A percentile compares a stretch with the other conserved stretches of the same genome.
Evolutionary conservation across 495 filamentous ascomycete species (phyloP).

Genomic region (Penicillium arizonense): DNA sequence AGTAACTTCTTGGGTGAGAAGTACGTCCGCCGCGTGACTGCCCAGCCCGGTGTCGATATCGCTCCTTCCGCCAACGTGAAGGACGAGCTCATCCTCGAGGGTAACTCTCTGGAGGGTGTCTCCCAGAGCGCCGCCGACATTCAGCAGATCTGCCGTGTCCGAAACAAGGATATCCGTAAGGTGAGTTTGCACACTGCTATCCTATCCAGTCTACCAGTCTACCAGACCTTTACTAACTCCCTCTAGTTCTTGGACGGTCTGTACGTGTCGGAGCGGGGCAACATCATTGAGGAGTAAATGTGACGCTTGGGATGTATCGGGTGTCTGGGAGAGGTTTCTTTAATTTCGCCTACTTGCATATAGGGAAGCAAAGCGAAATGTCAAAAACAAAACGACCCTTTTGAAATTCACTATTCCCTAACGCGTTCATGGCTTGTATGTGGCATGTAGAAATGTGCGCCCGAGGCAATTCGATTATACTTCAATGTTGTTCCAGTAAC

Average conservation of each 20-base stretch:
- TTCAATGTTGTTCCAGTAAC: neutral
- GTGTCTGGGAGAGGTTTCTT: conserved; percentile 44
- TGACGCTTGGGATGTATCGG: conserved; percentile 37
- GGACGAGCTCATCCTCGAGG: conserved; percentile 90
- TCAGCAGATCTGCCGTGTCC: conserved; percentile 97
- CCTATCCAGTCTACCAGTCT: neutral
- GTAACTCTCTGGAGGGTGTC: conserved; percentile 94
- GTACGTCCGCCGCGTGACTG: conserved; percentile 88
- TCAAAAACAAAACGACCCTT: conserved; percentile 45
- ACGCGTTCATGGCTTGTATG: conserved; percentile 24
- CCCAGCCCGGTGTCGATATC: conserved; percentile 87
- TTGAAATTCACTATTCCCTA: conserved; percentile 30
- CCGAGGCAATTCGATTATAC: conserved; percentile 4
- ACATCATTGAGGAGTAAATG: conserved; percentile 75
- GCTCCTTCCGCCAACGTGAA: conserved; percentile 86
- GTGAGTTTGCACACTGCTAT: conserved; percentile 40
- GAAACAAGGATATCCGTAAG: conserved; percentile 99
- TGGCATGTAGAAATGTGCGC: conserved; percentile 24
- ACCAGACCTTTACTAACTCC: conserved; percentile 26
- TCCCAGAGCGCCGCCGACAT: conserved; percentile 98
- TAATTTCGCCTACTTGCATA: conserved; percentile 48
- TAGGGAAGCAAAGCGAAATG: conserved; percentile 46
- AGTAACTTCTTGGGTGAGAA: conserved; percentile 99
- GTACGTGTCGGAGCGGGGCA: conserved; percentile 96
- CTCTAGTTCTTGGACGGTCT: conserved; percentile 96